Base-by-base conservation (phyloP, 2,329 filamentous ascomycete genomes). In the Phialophora macrospora region DNA sequence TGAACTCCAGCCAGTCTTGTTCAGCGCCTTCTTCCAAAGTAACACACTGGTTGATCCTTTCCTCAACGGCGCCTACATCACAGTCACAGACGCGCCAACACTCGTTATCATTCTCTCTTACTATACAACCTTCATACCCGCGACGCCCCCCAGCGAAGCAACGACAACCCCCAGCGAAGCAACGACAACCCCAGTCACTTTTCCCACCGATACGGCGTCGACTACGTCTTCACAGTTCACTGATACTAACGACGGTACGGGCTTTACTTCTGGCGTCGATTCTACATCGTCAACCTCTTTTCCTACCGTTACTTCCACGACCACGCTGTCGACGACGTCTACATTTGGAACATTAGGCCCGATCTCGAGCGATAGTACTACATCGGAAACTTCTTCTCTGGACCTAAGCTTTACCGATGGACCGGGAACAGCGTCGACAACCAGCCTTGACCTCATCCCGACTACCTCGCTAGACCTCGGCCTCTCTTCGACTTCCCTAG, bases 1-100 rank as follows among this genome's bases (percentile, higher is more conserved):
- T 17, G 55, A 49, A 28, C 28, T 55, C 11, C 62, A 61, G 26
- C 62, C 62, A 11, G 48, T 60, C 8, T 64, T 54, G 22, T 64
- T 52, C 62, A 61, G 56, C 26, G 30, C 26, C 5, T 44, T 34
- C 46, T 0, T 64, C 34, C 30, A 1, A 11, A 24, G 17, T 8
- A 60, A 52, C 28, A 64, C 62, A 32, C 12, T 56, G 6, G 9
- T 56, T 24, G 54, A 56, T 38, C 54, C 54, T 20, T 56, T 56
- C 30, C 54, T 8, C 5, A 17, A 56, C 26, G 54, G 54, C 26
- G n/a, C 6, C 54, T 32, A 17, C 8, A 8, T 56, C 17, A 20
- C 54, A n/a, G 17, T 56, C 12, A 56, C 26, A 22, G n/a, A 20
- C 32, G 54, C 26, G 28, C 54, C 54, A 17, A 34, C 54, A 22